Conservation (phyloP, 2,329 filamentous ascomycete species). For the Rhynchosporium agropyri region DNA sequence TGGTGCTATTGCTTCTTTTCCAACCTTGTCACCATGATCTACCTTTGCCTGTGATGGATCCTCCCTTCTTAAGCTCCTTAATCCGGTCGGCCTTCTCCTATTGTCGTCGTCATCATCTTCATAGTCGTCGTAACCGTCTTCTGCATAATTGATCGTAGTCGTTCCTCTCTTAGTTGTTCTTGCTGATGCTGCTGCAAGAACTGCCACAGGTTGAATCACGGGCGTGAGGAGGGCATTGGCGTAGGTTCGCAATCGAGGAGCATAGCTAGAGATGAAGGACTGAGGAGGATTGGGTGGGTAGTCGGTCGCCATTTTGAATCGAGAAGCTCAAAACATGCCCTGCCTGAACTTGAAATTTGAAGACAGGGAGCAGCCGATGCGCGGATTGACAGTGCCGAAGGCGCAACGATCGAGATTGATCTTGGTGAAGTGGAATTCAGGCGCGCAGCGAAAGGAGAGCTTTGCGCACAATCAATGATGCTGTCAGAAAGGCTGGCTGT, state of each 20-base stretch:
- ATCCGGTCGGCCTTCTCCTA: slow-evolving; percentile 71
- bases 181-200: slow-evolving; percentile 65
- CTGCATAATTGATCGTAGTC: slow-evolving; percentile 95
- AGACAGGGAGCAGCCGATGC: slow-evolving; percentile 24
- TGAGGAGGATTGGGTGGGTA: slow-evolving; percentile 59
- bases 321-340: slow-evolving; percentile 29
- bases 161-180: slow-evolving; percentile 97
- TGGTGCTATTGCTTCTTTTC: slow-evolving; percentile 77
- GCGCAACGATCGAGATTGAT: slow-evolving; percentile 13
- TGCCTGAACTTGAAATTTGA: slow-evolving; percentile 8
- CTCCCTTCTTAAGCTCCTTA: slow-evolving; percentile 80
- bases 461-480: slow-evolving; percentile 7
- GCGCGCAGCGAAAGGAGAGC: not conserved
- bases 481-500: not conserved
- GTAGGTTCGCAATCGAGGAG: slow-evolving; percentile 85
- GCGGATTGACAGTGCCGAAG: slow-evolving; percentile 12
- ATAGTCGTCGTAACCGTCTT: slow-evolving; percentile 89
- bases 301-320: slow-evolving; percentile 36
- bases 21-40: slow-evolving; percentile 73
- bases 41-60: slow-evolving; percentile 66
- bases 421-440: not conserved
- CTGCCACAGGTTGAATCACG: slow-evolving; percentile 70
- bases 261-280: slow-evolving; percentile 88
- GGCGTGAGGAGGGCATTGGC: slow-evolving; percentile 90
- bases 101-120: slow-evolving; percentile 76